These are phyloP conservation scores for Camelina sativa DNA, from an alignment of 345 rosid species.

Conservation along the genomic window DNA sequence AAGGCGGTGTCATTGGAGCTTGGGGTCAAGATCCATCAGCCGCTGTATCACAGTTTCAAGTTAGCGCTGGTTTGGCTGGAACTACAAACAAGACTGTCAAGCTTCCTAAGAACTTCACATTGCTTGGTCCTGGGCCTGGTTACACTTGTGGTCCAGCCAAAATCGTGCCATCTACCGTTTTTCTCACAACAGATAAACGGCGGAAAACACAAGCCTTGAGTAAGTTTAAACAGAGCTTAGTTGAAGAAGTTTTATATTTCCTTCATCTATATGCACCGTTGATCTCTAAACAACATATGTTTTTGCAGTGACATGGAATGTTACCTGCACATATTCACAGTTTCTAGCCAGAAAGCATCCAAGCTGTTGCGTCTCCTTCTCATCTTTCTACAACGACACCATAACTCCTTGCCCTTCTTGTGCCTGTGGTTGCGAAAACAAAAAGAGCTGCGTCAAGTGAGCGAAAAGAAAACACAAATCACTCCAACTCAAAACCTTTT, in stretches of 20 bases:
- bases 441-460: constrained; percentile 72
- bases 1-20: constrained; percentile 79
- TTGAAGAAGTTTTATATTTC: background rate
- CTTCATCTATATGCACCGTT: background rate
- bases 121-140: constrained; percentile 84
- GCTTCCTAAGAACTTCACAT: constrained; percentile 85
- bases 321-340: constrained; percentile 90
- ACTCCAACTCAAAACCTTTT: background rate
- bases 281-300: constrained; percentile 12
- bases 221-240: constrained; percentile 43
- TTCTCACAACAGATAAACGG: constrained; percentile 65
- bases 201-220: constrained; percentile 82
- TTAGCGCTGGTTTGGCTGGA: constrained; percentile 75
- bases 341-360: constrained; percentile 80
- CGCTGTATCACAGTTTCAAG: constrained; percentile 74
- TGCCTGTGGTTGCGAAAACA: constrained; percentile 86
- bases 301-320: constrained; percentile 89
- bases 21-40: constrained; percentile 85
- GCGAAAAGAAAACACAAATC: constrained; percentile 27
- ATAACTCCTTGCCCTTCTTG: constrained; percentile 85
- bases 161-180: constrained; percentile 64
- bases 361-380: constrained; percentile 83
- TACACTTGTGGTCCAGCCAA: constrained; percentile 91
- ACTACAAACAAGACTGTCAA: constrained; percentile 83
- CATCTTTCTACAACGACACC: constrained; percentile 85